These are phyloP conservation scores for Entrophospora sp. DNA, from an alignment of 192 early-diverging fungal genomes.

Conservation along the genomic window DNA sequence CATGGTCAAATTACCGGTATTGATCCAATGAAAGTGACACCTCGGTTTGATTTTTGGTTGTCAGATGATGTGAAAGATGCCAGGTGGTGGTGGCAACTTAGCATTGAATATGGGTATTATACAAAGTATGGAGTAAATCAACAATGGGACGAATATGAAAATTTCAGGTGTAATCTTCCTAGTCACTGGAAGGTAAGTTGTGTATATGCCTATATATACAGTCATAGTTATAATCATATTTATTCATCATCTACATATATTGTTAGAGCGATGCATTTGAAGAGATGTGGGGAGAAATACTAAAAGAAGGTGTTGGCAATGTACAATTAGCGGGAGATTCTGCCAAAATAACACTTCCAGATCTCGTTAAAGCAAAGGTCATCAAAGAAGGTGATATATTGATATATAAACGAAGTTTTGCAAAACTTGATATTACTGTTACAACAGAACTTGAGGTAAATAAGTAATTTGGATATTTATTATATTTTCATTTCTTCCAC, in stretches of 20 bases:
- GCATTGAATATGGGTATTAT: conserved; percentile 1
- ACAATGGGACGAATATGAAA: conserved; percentile 5
- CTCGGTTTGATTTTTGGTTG: conserved; percentile 10
- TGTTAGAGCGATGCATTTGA: conserved; percentile 2
- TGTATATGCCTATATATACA: background rate
- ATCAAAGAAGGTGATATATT: background rate
- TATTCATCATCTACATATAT: background rate
- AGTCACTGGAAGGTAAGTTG: background rate
- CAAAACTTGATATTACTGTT: background rate
- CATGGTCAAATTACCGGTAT: background rate
- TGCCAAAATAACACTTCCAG: background rate
- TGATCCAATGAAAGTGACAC: background rate
- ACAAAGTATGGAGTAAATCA: background rate
- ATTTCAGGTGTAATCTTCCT: background rate
- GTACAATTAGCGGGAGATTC: conserved; percentile 3
- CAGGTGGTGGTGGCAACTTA: conserved; percentile 3
- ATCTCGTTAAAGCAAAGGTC: background rate
- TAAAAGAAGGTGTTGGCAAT: background rate
- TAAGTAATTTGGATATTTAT: no score
- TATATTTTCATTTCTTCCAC: no score
- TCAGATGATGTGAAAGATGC: conserved; percentile 3
- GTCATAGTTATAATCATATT: background rate
- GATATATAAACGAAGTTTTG: conserved; percentile 2
- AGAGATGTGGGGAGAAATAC: background rate
- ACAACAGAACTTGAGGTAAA: background rate